Percentiles rank a stretch among this genome's conserved stretches.
Conservation (phyloP, 345 rosid species). For the Pistacia atlantica region DNA sequence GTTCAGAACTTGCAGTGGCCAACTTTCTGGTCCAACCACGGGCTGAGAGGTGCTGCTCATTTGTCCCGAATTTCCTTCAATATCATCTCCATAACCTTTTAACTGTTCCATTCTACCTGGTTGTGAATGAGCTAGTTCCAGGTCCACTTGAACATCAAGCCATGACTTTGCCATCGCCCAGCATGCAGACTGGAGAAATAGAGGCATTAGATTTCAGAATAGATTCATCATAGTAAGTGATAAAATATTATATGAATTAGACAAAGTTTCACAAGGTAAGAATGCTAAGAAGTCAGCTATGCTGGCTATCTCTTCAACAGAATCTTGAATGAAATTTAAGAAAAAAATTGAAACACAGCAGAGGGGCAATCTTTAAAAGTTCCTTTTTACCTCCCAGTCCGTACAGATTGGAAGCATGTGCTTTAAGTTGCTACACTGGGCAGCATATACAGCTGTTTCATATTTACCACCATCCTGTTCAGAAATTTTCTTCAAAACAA, state of each 20-base stretch:
- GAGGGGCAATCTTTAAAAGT: neutral
- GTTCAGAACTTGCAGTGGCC: constrained; percentile 94
- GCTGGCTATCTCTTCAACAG: neutral
- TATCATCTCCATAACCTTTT: constrained; percentile 53
- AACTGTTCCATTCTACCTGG: constrained; percentile 69
- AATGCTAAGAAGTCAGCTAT: neutral
- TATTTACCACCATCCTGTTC: constrained; percentile 84
- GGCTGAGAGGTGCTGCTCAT: constrained; percentile 44
- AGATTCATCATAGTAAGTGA: neutral
- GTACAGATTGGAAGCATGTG: constrained; percentile 86
- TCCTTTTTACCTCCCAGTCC: constrained; percentile 85
- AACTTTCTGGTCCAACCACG: constrained; percentile 69
- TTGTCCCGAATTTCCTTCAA: constrained; percentile 65
- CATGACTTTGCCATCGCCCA: constrained; percentile 99
- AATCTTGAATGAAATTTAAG: neutral
- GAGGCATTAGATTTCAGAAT: neutral
- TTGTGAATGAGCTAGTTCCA: constrained; percentile 70
- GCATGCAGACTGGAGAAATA: constrained; percentile 80
- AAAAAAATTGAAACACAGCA: neutral
- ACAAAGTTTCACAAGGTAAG: neutral
- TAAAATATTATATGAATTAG: neutral
- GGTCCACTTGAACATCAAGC: constrained; percentile 96
- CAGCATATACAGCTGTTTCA: constrained; percentile 89
- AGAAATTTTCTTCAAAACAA: constrained; percentile 71
- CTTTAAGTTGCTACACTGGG: constrained; percentile 86